These are phyloP conservation scores for Pseudoneurospora amorphoporcata DNA, from an alignment of 495 filamentous ascomycete genomes.

Conservation along the genomic window DNA sequence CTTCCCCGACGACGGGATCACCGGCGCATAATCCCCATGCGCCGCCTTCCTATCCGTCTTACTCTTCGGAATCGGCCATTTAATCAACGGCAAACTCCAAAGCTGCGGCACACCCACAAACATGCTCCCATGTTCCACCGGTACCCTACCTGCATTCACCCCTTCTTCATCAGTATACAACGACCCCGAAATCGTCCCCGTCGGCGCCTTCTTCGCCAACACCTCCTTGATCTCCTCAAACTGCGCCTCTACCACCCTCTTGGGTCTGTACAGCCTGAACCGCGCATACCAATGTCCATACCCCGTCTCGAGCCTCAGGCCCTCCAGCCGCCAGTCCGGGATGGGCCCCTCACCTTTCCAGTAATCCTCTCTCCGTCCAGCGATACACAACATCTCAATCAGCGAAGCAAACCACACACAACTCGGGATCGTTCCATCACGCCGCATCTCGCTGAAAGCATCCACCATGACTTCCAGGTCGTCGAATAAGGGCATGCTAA, in stretches of 20 bases:
- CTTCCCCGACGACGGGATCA: slow-evolving; percentile 30
- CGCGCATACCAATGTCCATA: slow-evolving; percentile 37
- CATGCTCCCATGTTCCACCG: slow-evolving; percentile 26
- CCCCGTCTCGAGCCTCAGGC: slow-evolving; percentile 32
- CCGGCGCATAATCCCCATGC: slow-evolving; percentile 34
- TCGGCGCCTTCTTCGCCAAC: slow-evolving; percentile 21
- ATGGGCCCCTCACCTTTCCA: slow-evolving; percentile 36
- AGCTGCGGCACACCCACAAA: slow-evolving; percentile 30
- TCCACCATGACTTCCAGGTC: slow-evolving; percentile 35
- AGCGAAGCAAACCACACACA: slow-evolving; percentile 37
- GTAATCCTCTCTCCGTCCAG: slow-evolving; percentile 33
- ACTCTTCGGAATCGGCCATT: slow-evolving; percentile 23
- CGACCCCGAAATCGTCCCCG: slow-evolving; percentile 24
- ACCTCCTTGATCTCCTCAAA: slow-evolving; percentile 34
- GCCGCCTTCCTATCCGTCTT: slow-evolving; percentile 23
- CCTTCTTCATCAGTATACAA: slow-evolving; percentile 29
- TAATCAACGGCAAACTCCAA: slow-evolving; percentile 32
- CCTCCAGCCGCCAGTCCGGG: slow-evolving; percentile 33
- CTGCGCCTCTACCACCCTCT: slow-evolving; percentile 33
- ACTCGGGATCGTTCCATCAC: slow-evolving; percentile 25
- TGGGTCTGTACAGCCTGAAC: slow-evolving; percentile 38
- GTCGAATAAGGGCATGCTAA: slow-evolving; percentile 36
- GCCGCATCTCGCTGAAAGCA: slow-evolving; percentile 27
- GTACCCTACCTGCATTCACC: slow-evolving; percentile 28
- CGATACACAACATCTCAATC: slow-evolving; percentile 38